phyloP scores from a whole-genome alignment of 2,329 filamentous ascomycete species.

The Nigrograna mackinnonii region DNA sequence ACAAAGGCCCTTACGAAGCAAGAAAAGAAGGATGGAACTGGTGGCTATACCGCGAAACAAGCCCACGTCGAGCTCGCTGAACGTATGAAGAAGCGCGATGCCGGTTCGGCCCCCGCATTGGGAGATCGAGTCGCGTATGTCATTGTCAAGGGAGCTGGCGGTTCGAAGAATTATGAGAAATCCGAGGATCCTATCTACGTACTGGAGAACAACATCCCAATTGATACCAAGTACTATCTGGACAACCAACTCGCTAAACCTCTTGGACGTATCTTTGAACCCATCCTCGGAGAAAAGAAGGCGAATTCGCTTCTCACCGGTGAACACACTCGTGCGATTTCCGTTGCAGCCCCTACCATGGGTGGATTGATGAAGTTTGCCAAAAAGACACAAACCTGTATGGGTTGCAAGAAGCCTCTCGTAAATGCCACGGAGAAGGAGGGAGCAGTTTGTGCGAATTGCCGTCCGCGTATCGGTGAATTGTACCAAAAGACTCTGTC shows the following conservation, averaged over 20 bases:
- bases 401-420: constrained; percentile 98
- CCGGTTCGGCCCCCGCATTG: constrained; percentile 87
- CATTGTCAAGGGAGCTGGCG: constrained; percentile 88
- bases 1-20: constrained; percentile 91
- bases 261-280: constrained; percentile 93
- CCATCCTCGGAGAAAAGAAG: constrained; percentile 92
- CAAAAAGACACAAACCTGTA: constrained; percentile 96
- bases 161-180: constrained; percentile 94
- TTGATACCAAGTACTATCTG: constrained; percentile 97
- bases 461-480: constrained; percentile 82
- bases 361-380: constrained; percentile 98
- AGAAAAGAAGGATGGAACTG: constrained; percentile 37
- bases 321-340: constrained; percentile 92
- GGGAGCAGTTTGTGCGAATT: constrained; percentile 88
- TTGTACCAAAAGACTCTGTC: constrained; percentile 89
- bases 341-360: constrained; percentile 86
- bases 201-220: constrained; percentile 94
- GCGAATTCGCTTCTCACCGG: constrained; percentile 84
- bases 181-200: constrained; percentile 98
- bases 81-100: constrained; percentile 96
- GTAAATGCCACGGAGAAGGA: constrained; percentile 75
- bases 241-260: constrained; percentile 98
- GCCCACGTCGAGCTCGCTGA: constrained; percentile 94
- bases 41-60: constrained; percentile 80
- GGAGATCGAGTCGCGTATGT: constrained; percentile 98